Conservation (phyloP, 129 eudicot species). For the Helianthus annuus region HanXRQr2.0-SUNRISE NC_035437.2:173286134-173286633, state of each 20-base stretch:
- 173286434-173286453: no score
- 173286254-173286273: conserved; percentile 83
- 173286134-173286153: conserved; percentile 74
- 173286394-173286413: no score
- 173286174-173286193: neutral
- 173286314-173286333: conserved; percentile 86
- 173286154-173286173: conserved; percentile 86
- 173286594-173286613: no score
- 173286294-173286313: conserved; percentile 69
- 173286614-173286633: no score
- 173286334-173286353: conserved; percentile 98
- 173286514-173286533: no score
- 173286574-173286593: no score
- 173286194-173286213: neutral
- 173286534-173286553: no score
- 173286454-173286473: neutral
- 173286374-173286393: neutral
- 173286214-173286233: neutral
- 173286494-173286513: no score
- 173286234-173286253: conserved; percentile 40
- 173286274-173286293: conserved; percentile 88
- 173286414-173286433: no score
- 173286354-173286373: conserved; percentile 83
- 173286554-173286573: no score
- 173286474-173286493: neutral